phyloP scores from a whole-genome alignment of 768 basidiomycete species.

The Tricholoma sp. region DNA sequence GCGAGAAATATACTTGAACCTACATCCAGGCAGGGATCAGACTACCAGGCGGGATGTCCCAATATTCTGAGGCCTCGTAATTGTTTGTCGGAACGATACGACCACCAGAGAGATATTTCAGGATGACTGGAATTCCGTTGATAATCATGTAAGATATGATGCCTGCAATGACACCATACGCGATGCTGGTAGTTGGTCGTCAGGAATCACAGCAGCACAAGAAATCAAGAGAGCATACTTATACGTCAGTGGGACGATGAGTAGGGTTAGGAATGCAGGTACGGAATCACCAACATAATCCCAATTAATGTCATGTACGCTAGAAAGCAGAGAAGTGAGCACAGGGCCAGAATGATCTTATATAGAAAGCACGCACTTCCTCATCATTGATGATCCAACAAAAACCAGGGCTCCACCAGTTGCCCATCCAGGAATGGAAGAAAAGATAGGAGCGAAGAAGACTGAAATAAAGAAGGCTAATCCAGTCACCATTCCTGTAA shows the following conservation, averaged over 20 bases:
- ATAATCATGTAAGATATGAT: constrained; percentile 64
- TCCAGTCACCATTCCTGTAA: constrained; percentile 70
- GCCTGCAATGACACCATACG: constrained; percentile 84
- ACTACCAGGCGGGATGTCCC: constrained; percentile 66
- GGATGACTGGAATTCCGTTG: constrained; percentile 58
- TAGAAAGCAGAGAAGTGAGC: constrained; percentile 17
- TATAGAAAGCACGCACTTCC: constrained; percentile 47
- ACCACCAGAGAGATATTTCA: constrained; percentile 50
- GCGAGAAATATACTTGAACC: constrained; percentile 17
- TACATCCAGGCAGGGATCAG: constrained; percentile 68
- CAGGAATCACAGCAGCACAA: neutral
- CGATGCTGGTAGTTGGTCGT: constrained; percentile 49
- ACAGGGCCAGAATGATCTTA: neutral
- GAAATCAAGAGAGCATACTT: constrained; percentile 40
- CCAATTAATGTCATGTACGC: constrained; percentile 85
- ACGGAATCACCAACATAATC: constrained; percentile 80
- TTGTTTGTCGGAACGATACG: constrained; percentile 59
- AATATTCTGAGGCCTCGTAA: constrained; percentile 59
- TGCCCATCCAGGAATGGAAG: constrained; percentile 82
- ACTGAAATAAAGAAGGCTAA: constrained; percentile 77
- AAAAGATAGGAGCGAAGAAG: constrained; percentile 90
- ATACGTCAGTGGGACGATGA: constrained; percentile 74
- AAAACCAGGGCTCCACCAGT: constrained; percentile 83
- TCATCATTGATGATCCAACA: constrained; percentile 83
- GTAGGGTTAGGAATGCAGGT: constrained; percentile 77